These are phyloP conservation scores for Kentomonas sorsogonicus DNA, from an alignment of 208 protist species.

Conservation along the genomic window DNA sequence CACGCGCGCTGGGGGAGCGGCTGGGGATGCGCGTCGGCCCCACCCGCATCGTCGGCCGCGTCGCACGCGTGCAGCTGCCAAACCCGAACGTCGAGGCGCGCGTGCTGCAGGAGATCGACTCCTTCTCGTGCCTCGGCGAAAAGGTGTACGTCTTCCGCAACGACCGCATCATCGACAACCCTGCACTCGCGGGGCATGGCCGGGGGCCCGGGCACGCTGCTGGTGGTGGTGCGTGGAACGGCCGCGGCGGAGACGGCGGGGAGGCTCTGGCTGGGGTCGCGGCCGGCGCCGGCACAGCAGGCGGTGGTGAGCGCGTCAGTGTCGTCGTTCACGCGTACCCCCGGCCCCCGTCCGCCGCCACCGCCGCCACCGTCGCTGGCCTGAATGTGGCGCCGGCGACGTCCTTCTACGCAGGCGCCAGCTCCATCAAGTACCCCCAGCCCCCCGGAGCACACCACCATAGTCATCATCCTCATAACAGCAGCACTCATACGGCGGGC, in stretches of 20 bases:
- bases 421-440: too few relatives aligned
- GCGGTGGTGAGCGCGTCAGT: too few relatives aligned
- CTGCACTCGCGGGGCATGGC: background rate
- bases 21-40: conserved; percentile 82
- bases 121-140: conserved; percentile 69
- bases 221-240: background rate
- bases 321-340: background rate
- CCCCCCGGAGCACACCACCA: too few relatives aligned
- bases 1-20: conserved; percentile 73
- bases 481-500: too few relatives aligned
- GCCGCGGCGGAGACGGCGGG: background rate
- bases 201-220: too few relatives aligned
- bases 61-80: conserved; percentile 77
- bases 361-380: background rate
- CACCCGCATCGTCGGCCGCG: conserved; percentile 68
- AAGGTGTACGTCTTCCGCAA: conserved; percentile 86
- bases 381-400: too few relatives aligned
- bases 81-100: conserved; percentile 81
- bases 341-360: background rate
- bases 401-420: too few relatives aligned
- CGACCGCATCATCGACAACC: conserved; percentile 84
- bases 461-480: too few relatives aligned
- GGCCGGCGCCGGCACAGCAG: background rate
- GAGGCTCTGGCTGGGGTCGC: background rate
- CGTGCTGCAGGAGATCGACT: conserved; percentile 64